These are phyloP conservation scores for Mortierella sp. DNA, from an alignment of 371 early-diverging fungal genomes.

Conservation along the genomic window DNA sequence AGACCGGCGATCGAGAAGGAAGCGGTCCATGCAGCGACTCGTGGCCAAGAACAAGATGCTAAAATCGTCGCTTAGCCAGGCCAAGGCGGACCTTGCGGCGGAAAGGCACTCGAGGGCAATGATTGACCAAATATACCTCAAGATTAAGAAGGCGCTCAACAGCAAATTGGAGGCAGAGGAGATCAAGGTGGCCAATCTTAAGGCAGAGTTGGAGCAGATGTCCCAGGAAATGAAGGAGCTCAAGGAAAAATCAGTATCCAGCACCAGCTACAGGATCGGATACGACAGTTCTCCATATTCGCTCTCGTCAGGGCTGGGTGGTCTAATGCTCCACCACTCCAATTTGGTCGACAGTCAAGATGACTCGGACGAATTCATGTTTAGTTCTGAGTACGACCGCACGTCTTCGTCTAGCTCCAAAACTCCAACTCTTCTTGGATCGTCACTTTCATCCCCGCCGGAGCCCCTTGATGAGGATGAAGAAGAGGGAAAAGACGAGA, in stretches of 20 bases:
- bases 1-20: conserved; percentile 28
- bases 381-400: not conserved
- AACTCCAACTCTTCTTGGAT: not conserved
- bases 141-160: conserved; percentile 45
- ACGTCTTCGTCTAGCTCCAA: not conserved
- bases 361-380: conserved; percentile 21
- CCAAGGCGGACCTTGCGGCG: conserved; percentile 38
- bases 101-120: conserved; percentile 37
- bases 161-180: conserved; percentile 38
- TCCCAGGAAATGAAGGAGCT: conserved; percentile 23
- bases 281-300: conserved; percentile 48
- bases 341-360: conserved; percentile 22
- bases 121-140: conserved; percentile 48
- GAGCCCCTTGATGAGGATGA: conserved; percentile 7
- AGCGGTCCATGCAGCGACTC: conserved; percentile 44
- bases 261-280: conserved; percentile 34
- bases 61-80: conserved; percentile 34
- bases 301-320: conserved; percentile 30
- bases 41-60: conserved; percentile 44
- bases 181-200: conserved; percentile 26
- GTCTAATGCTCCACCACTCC: conserved; percentile 47
- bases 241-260: conserved; percentile 6
- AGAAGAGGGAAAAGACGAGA: conserved; percentile 11
- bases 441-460: not conserved
- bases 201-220: conserved; percentile 36